Evolutionary conservation across 208 protist genomes (phyloP).

Genomic region (Crithidia mellificae): DNA sequence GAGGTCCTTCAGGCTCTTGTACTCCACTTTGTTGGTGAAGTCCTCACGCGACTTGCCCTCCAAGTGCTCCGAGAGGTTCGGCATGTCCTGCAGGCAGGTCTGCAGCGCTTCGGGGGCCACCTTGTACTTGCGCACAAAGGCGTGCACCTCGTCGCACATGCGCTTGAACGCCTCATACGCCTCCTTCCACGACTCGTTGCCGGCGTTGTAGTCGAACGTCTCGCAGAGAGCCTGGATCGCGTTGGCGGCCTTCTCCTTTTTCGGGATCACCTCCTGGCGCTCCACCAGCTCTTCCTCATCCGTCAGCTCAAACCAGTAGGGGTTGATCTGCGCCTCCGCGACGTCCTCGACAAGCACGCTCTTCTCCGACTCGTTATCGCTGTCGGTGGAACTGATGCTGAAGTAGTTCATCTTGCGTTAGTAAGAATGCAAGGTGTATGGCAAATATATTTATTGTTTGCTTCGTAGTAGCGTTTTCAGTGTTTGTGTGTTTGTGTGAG

Average conservation of each 20-base stretch:
- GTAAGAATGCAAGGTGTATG: conserved; percentile 22
- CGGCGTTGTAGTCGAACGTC: conserved; percentile 56
- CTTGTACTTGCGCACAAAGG: conserved; percentile 51
- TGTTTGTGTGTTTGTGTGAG: background rate
- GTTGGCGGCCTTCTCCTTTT: conserved; percentile 58
- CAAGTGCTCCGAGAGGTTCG: conserved; percentile 53
- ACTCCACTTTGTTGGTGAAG: conserved; percentile 51
- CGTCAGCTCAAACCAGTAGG: conserved; percentile 76
- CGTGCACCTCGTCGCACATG: conserved; percentile 24
- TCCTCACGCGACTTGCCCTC: conserved; percentile 45
- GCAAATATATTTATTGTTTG: conserved; percentile 7
- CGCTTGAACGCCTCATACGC: conserved; percentile 46
- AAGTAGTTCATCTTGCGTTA: conserved; percentile 39
- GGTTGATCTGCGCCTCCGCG: conserved; percentile 57
- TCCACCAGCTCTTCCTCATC: conserved; percentile 79
- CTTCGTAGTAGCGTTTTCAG: background rate
- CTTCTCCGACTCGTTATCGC: conserved; percentile 55
- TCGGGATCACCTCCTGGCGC: conserved; percentile 48
- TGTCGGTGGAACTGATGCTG: conserved; percentile 52
- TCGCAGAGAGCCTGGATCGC: conserved; percentile 55
- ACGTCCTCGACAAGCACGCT: conserved; percentile 50
- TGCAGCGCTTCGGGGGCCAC: conserved; percentile 38
- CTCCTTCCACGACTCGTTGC: conserved; percentile 37
- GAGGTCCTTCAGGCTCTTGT: conserved; percentile 57
- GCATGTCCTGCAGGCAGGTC: conserved; percentile 53